These are phyloP conservation scores for Phytophthora hibernalis DNA, from an alignment of 352 stramenopile species.

Conservation along the genomic window DNA sequence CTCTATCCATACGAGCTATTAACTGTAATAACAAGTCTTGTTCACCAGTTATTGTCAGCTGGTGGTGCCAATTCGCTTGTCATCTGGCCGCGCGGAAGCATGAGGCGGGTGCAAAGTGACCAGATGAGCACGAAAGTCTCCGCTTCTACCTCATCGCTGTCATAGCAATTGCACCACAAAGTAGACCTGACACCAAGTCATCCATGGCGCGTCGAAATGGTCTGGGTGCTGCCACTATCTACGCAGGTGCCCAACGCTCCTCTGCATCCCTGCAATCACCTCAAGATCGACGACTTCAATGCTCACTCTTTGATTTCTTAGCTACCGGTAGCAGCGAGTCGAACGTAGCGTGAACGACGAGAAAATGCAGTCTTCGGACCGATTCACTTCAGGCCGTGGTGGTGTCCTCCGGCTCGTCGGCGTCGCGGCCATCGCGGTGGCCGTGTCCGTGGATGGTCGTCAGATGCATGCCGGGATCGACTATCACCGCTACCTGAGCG, in stretches of 20 bases:
- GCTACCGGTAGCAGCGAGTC: conserved; percentile 9
- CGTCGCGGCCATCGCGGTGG: conserved; percentile 11
- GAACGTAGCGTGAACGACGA: conserved; percentile 9
- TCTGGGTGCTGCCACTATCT: conserved; percentile 28
- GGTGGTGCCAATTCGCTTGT: conserved; percentile 16
- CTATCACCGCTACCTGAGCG: conserved; percentile 49
- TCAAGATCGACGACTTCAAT: conserved; percentile 11
- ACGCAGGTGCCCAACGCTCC: conserved; percentile 16
- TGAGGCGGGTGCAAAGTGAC: conserved; percentile 33
- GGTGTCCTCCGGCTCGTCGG: conserved; percentile 13
- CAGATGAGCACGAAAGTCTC: conserved; percentile 36
- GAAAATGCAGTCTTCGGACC: conserved; percentile 20
- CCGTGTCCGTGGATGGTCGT: conserved; percentile 22
- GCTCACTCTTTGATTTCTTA: conserved; percentile 42
- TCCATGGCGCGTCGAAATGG: conserved; percentile 18
- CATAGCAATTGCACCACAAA: background rate
- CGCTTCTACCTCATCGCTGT: conserved; percentile 25
- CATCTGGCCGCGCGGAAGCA: conserved; percentile 22
- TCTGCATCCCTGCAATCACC: conserved; percentile 19
- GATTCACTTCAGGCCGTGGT: conserved; percentile 4
- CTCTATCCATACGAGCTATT: no score
- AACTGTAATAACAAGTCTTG: no score
- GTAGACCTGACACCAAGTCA: conserved; percentile 6
- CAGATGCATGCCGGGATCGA: conserved; percentile 50
- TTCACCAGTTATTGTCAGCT: conserved; percentile 18